phyloP scores from a whole-genome alignment of 139 green algal species.

The Tetradesmus obliquus region DNA sequence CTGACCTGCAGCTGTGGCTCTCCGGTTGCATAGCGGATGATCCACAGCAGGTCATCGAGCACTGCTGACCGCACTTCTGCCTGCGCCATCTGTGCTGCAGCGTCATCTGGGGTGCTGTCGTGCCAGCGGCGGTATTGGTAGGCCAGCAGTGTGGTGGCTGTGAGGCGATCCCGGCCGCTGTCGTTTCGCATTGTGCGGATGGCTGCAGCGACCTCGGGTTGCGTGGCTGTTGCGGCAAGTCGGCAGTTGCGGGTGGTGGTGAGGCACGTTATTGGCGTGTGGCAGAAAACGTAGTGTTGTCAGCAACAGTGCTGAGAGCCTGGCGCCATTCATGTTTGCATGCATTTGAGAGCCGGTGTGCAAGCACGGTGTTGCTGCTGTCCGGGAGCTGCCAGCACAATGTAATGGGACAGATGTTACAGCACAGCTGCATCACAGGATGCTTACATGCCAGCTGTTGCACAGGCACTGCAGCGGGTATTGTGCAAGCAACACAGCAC shows the following conservation, averaged over 20 bases:
- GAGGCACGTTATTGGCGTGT: no score
- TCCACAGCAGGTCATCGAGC: conserved; percentile 43
- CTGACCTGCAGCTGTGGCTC: conserved; percentile 21
- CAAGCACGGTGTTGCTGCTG: no score
- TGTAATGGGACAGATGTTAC: no score
- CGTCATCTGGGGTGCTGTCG: conserved; percentile 10
- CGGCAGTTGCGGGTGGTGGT: no score
- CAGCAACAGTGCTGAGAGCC: no score
- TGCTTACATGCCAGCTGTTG: no score
- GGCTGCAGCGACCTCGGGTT: not conserved
- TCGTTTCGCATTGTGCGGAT: conserved; percentile 7
- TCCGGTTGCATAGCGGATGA: conserved; percentile 24
- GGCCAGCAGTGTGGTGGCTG: not conserved
- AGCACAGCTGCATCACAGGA: no score
- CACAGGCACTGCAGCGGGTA: no score
- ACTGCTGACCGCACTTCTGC: conserved; percentile 8
- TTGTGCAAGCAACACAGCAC: no score
- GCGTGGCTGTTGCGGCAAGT: not conserved
- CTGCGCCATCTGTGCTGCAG: not conserved
- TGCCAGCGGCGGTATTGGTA: not conserved
- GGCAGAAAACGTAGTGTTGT: no score
- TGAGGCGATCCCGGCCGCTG: conserved; percentile 1
- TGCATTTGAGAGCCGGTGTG: no score
- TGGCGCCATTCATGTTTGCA: no score
- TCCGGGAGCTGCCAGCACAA: not conserved